Conservation (phyloP, 1,139 yeast species). For the Suhomyces ambrosiae region DNA sequence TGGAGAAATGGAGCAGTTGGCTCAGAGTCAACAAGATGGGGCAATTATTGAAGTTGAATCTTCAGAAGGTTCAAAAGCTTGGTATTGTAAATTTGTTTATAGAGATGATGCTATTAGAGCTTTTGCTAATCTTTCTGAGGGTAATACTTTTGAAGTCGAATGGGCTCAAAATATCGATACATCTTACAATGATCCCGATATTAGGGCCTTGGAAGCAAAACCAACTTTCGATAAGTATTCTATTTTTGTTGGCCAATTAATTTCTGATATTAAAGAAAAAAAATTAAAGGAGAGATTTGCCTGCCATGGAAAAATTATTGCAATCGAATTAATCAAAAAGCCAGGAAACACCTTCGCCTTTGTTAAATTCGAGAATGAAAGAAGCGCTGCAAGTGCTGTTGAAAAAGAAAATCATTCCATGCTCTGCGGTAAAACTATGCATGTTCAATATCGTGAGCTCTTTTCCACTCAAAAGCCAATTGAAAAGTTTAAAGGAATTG, state of each 20-base stretch:
- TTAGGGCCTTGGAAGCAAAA: conserved; percentile 9
- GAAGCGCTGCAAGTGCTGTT: conserved; percentile 81
- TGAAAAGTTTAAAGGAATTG: conserved; percentile 33
- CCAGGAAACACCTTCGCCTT: conserved; percentile 68
- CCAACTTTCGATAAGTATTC: conserved; percentile 64
- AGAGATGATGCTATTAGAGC: conserved; percentile 92
- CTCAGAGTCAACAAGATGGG: conserved; percentile 50
- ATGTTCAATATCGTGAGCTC: conserved; percentile 77
- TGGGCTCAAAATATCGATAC: conserved; percentile 82
- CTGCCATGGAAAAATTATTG: conserved; percentile 62
- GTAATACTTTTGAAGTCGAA: conserved; percentile 58
- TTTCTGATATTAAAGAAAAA: conserved; percentile 54
- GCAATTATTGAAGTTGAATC: conserved; percentile 22
- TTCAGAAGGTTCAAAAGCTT: conserved; percentile 37
- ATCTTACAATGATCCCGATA: conserved; percentile 12
- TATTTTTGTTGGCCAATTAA: conserved; percentile 76
- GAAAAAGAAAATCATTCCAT: conserved; percentile 80
- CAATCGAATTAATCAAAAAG: conserved; percentile 54
- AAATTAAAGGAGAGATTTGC: conserved; percentile 59
- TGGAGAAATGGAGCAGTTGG: conserved; percentile 76
- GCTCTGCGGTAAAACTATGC: conserved; percentile 72
- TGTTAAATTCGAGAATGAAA: conserved; percentile 61
- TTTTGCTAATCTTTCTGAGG: conserved; percentile 66
- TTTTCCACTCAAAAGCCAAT: conserved; percentile 26
- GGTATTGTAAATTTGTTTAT: conserved; percentile 82